Evolutionary conservation across 495 filamentous ascomycete species (phyloP), one percentile per base, ranked within the genome.

Genomic region (Penicillium flavigenum): DNA sequence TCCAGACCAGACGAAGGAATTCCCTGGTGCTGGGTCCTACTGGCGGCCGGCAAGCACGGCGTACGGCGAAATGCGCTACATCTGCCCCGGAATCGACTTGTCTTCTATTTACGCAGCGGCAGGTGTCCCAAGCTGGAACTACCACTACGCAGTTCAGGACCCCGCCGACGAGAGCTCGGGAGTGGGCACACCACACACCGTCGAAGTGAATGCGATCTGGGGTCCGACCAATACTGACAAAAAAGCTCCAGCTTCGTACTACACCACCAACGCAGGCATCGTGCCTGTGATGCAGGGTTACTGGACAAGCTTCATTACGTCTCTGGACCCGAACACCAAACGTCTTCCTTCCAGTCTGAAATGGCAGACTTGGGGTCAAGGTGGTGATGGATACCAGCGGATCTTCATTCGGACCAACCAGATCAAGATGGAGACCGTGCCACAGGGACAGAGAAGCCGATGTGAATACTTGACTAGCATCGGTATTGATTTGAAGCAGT

Each of bases 51-150:
- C 79, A 14, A 77, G 79, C 54, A 76, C 81, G 39, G 82, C 82
- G 4, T 92, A 90, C 63, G 87, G 87, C 22, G 85, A 91, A 60
- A 78, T 89, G 56, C 81, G 87, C n/a, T 91, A 91, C 71, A 86
- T 77, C 63, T 92, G 88, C 54, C 87, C 87, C 0, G 80, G 80
- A 1, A 73, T 88, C 20, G 83, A 76, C 64, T 70, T 86, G 69
- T 82, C 77, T 16, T 65, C 73, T 5, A 66, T 74, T 0, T 76
- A 80, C 58, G 63, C 72, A 6, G 42, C 61, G 7, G 65, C 74
- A 26, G 76, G 72, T 16, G 16, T 73, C 4, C 48, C 62, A 22
- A 80, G 72, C 51, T 88, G 81, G 77, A 83, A 81, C 61, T 91
- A 90, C 62, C 82, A 82, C 32, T 90, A 82, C 63, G 84, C 86